Evolutionary conservation across 306 rosid genomes (phyloP), one percentile per base, ranked within the genome.

Genomic region (Betula pendula): DNA sequence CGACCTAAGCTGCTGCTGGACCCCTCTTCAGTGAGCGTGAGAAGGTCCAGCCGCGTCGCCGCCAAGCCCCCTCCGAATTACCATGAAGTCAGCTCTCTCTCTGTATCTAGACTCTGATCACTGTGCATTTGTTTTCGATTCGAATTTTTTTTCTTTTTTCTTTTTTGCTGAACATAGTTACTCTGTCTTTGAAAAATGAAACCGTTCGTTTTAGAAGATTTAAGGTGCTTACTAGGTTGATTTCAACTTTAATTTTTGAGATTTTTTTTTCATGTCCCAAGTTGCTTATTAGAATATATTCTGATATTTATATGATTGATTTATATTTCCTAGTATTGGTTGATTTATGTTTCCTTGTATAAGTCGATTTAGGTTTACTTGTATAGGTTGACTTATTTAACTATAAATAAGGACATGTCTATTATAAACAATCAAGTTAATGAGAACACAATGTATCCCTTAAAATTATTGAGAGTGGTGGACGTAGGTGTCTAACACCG

Each of bases 41-140:
- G 91, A 79, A 79, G 89, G 71, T 88, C 91, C 12, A 71, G 74
- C 55, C 86, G 91, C 0, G 73, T 79, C 20, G 74, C 88, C 0
- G 77, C 73, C 43, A 73, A 52, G 58, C 81, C 83, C 68, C 68
- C 78, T 72, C 81, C 86, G 7, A 82, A 12, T 68, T 88, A 88
- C 82, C 85, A 81, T 77, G 91, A 88, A 49, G 86, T 81, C 73
- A 77, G 81, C 11, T 59, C 38, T 68, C 29, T 43, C 40, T 56
- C 66, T 25, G 62, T 40, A 24, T 22, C 3, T 65, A 31, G 24
- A 11, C 43, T 65, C 51, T 67, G 14, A n/a, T 22, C 47, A n/a
- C 14, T 8, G 4, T 13, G 22, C 8, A 38, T 16, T 63, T 43
- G 44, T 10, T 10, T 67, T 42, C 16, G 4, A 0, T 19, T 42